These are phyloP conservation scores for Ascochyta koolunga DNA, from an alignment of 2,329 filamentous ascomycete genomes.

Conservation along the genomic window DNA sequence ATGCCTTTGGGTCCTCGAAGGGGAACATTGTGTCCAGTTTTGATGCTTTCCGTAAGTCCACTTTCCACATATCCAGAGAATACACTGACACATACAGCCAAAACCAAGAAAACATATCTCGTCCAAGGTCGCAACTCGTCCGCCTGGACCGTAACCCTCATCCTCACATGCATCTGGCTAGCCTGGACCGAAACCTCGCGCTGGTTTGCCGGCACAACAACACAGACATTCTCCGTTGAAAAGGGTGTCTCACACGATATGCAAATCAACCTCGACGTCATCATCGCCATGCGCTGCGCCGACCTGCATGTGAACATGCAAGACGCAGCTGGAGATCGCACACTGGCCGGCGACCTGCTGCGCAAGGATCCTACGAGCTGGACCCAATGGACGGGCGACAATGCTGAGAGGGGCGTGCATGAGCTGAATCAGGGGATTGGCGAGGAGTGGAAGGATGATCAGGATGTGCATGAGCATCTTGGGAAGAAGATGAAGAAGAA, in stretches of 20 bases:
- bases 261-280: conserved; percentile 95
- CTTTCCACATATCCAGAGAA: neutral
- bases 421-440: conserved; percentile 51
- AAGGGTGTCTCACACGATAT: conserved; percentile 85
- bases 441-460: conserved; percentile 79
- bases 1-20: conserved; percentile 76
- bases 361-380: conserved; percentile 79
- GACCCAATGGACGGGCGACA: conserved; percentile 78
- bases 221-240: conserved; percentile 91
- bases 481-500: conserved; percentile 71
- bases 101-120: conserved; percentile 93
- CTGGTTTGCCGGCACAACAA: conserved; percentile 85
- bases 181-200: conserved; percentile 76
- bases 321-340: conserved; percentile 90
- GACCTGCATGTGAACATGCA: conserved; percentile 97
- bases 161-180: conserved; percentile 75
- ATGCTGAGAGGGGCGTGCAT: conserved; percentile 59
- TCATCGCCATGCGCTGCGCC: conserved; percentile 84
- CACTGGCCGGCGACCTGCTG: conserved; percentile 78
- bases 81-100: conserved; percentile 64
- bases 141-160: conserved; percentile 88
- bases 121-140: conserved; percentile 83
- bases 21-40: conserved; percentile 73
- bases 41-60: conserved; percentile 87
- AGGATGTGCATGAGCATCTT: conserved; percentile 91